phyloP scores from a whole-genome alignment of 2,329 filamentous ascomycete species.

The Alternaria atra region DNA sequence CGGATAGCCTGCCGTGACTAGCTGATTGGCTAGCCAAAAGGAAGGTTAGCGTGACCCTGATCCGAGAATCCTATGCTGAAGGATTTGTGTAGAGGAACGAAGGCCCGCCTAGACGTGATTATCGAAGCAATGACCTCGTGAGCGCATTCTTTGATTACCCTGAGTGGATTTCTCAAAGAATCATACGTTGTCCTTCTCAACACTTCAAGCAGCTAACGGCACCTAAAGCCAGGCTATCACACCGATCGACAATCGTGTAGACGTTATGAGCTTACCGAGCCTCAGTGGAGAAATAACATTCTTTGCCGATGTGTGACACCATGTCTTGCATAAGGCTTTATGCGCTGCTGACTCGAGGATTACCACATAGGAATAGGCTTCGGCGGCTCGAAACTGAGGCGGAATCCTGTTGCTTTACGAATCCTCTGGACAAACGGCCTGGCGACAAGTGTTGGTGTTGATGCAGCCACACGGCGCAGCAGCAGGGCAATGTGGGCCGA shows the following conservation, averaged over 20 bases:
- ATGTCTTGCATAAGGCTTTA: conserved; percentile 16
- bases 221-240: conserved; percentile 4
- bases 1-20: conserved; percentile 6
- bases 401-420: conserved; percentile 6
- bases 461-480: conserved; percentile 20
- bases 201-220: conserved; percentile 2
- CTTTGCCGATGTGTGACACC: conserved; percentile 11
- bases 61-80: not conserved
- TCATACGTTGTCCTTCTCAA: conserved; percentile 3
- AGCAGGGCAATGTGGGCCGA: conserved; percentile 16
- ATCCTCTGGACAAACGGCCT: conserved; percentile 2
- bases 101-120: not conserved
- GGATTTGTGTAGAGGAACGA: not conserved
- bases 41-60: not conserved
- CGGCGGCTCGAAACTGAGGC: not conserved
- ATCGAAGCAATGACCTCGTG: not conserved
- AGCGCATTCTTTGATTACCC: not conserved
- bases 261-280: conserved; percentile 6
- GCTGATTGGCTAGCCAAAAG: not conserved
- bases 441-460: conserved; percentile 12
- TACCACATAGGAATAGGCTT: conserved; percentile 4
- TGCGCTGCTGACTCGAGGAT: conserved; percentile 10
- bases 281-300: conserved; percentile 10
- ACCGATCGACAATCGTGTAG: conserved; percentile 3
- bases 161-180: not conserved